phyloP scores from a whole-genome alignment of 768 basidiomycete genomes.

The Chalciporus piperatus region DNA sequence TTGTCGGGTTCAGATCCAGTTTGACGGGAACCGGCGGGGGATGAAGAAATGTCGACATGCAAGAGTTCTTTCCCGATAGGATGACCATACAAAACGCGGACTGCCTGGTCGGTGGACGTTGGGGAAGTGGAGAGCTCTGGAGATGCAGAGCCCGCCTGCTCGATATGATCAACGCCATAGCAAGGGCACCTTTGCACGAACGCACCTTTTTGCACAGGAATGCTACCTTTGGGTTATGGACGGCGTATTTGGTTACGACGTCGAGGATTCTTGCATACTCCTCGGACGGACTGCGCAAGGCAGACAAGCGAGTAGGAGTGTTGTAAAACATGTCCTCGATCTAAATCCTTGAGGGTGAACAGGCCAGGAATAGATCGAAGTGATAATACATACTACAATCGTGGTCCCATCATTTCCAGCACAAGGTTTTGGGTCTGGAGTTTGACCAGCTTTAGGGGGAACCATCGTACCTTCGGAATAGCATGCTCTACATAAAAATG shows the following conservation, averaged over 20 bases:
- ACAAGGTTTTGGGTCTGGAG: constrained; percentile 78
- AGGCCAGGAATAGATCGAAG: background rate
- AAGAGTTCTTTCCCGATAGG: constrained; percentile 76
- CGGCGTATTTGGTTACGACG: constrained; percentile 88
- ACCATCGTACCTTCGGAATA: constrained; percentile 79
- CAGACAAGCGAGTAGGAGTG: constrained; percentile 81
- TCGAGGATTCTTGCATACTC: constrained; percentile 91
- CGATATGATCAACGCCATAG: constrained; percentile 2
- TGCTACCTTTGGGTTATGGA: constrained; percentile 86
- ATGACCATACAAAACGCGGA: constrained; percentile 79
- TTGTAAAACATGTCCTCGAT: constrained; percentile 97
- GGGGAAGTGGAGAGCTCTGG: constrained; percentile 84
- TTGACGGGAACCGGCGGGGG: constrained; percentile 13
- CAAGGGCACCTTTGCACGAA: background rate
- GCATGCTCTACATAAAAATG: constrained; percentile 52
- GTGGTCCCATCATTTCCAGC: constrained; percentile 95
- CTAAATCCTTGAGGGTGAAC: constrained; percentile 39
- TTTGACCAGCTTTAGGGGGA: constrained; percentile 66
- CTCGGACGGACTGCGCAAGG: constrained; percentile 80
- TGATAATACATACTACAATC: constrained; percentile 57
- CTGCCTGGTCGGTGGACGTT: constrained; percentile 61
- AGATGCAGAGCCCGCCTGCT: constrained; percentile 64
- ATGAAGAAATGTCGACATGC: constrained; percentile 39
- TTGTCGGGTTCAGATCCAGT: constrained; percentile 26
- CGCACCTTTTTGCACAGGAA: constrained; percentile 90